phyloP scores from a whole-genome alignment of 371 early-diverging fungal species.

The Chytridiales sp. region DNA sequence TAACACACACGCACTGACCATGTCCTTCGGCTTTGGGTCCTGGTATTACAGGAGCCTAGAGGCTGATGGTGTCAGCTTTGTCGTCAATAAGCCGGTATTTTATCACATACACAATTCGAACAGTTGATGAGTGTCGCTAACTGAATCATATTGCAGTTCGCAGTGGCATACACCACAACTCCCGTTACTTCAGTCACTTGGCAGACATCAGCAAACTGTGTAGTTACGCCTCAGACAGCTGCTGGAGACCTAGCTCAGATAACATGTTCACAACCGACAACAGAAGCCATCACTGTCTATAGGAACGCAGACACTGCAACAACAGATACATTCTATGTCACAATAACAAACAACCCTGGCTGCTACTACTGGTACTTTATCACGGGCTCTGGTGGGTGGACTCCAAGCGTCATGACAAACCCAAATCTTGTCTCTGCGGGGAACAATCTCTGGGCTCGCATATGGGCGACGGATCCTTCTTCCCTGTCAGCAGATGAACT shows the following conservation, averaged over 20 bases:
- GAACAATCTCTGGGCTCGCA: not conserved
- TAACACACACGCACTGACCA: too few relatives aligned
- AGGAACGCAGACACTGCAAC: constrained; percentile 16
- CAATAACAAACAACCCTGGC: not conserved
- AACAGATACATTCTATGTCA: constrained; percentile 28
- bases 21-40: constrained; percentile 4
- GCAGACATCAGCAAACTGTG: constrained; percentile 14
- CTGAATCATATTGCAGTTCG: constrained; percentile 1
- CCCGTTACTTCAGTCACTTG: constrained; percentile 15
- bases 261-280: constrained; percentile 14
- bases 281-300: constrained; percentile 15
- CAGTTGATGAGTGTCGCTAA: not conserved
- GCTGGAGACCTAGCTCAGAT: not conserved
- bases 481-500: constrained; percentile 11
- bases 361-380: constrained; percentile 21
- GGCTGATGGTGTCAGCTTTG: constrained; percentile 19
- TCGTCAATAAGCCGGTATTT: constrained; percentile 12
- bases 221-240: not conserved
- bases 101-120: not conserved
- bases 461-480: constrained; percentile 23
- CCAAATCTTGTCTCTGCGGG: constrained; percentile 1
- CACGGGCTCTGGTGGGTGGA: constrained; percentile 3
- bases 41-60: constrained; percentile 22
- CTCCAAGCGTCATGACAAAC: not conserved
- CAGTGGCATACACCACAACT: constrained; percentile 11